Evolutionary conservation across 495 filamentous ascomycete genomes (phyloP).

Genomic region (Oidiodendron maius): DNA sequence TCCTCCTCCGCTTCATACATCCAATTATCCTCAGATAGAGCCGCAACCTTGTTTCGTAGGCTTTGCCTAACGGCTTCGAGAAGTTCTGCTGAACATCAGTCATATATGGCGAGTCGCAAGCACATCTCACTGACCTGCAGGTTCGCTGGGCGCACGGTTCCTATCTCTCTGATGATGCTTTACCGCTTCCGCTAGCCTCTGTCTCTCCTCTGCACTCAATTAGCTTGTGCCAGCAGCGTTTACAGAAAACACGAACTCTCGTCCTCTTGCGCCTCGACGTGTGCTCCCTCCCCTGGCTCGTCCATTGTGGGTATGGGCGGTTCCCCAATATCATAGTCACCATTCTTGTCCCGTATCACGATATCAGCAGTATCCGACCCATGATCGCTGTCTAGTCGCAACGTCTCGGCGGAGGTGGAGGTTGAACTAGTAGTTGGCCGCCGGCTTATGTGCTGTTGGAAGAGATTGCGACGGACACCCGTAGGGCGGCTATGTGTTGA

Average conservation of each 20-base stretch:
- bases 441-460: constrained; percentile 63
- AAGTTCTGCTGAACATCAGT: constrained; percentile 50
- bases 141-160: constrained; percentile 57
- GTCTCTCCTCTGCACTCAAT: constrained; percentile 32
- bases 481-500: constrained; percentile 7
- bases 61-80: constrained; percentile 67
- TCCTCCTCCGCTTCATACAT: constrained; percentile 74
- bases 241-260: constrained; percentile 18
- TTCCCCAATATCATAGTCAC: constrained; percentile 66
- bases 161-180: constrained; percentile 54
- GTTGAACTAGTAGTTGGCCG: constrained; percentile 52
- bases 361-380: constrained; percentile 58
- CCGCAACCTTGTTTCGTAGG: constrained; percentile 62
- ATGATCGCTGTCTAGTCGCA: constrained; percentile 24
- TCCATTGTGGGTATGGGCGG: constrained; percentile 43
- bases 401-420: constrained; percentile 28
- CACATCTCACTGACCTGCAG: constrained; percentile 56
- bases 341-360: constrained; percentile 68
- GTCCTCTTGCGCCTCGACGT: constrained; percentile 32
- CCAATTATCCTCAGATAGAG: constrained; percentile 81
- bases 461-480: constrained; percentile 60
- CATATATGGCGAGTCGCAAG: background rate
- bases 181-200: constrained; percentile 46
- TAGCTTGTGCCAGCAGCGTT: constrained; percentile 1
- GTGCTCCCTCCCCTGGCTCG: constrained; percentile 35